phyloP scores from a whole-genome alignment of 768 basidiomycete genomes.

The Tricholoma bakamatsutake region DNA sequence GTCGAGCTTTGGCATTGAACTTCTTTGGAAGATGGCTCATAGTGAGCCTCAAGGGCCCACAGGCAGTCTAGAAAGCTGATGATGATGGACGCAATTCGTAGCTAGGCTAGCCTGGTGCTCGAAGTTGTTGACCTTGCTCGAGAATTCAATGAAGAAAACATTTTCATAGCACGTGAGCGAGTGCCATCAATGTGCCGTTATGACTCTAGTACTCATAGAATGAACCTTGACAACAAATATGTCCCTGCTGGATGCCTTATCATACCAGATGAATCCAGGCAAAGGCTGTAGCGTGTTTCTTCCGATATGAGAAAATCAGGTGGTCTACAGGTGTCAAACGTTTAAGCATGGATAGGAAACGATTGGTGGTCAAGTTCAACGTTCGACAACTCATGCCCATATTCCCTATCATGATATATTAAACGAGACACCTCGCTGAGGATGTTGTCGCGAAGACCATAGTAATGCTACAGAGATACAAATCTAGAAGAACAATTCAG shows the following conservation, averaged over 20 bases:
- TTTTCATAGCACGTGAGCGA: not conserved
- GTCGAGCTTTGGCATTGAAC: constrained; percentile 51
- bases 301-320: not conserved
- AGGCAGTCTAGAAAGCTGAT: not conserved
- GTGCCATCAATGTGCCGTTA: not conserved
- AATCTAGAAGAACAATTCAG: not conserved
- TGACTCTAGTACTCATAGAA: too few species aligned
- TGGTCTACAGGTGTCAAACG: too few species aligned
- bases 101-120: not conserved
- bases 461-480: not conserved
- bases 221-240: too few species aligned
- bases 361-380: too few species aligned
- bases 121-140: not conserved
- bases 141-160: not conserved
- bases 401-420: not conserved
- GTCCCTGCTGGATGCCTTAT: too few species aligned
- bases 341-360: too few species aligned
- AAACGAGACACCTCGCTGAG: not conserved
- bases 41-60: not conserved
- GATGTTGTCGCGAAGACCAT: not conserved
- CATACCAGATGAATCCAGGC: too few species aligned
- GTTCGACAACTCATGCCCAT: not conserved
- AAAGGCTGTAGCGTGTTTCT: too few species aligned
- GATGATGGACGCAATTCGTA: not conserved
- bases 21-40: constrained; percentile 29